Evolutionary conservation across 257 asterid genomes (phyloP).

Genomic region (Fraxinus quadrangulata): DNA sequence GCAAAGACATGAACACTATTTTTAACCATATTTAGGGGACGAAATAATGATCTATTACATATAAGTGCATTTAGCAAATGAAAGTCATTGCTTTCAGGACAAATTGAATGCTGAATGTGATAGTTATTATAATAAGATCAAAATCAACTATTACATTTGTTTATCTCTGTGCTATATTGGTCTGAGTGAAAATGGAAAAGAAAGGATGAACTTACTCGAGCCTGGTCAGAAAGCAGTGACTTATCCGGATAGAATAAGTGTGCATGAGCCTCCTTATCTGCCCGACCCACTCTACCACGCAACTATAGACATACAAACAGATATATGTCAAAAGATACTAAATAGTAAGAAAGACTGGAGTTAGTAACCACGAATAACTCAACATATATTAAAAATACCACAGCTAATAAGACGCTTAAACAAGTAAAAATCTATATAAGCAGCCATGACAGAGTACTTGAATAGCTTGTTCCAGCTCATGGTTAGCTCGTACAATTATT

Average conservation of each 20-base stretch:
- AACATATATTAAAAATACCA: constrained; percentile 12
- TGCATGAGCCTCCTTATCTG: constrained; percentile 98
- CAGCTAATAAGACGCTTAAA: not conserved
- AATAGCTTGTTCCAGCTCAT: constrained; percentile 6
- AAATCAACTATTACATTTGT: not conserved
- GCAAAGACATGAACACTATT: constrained; percentile 35
- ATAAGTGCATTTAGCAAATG: constrained; percentile 17
- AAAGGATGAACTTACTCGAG: constrained; percentile 67
- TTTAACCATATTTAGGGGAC: constrained; percentile 6
- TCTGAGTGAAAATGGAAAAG: constrained; percentile 20
- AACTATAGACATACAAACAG: constrained; percentile 49
- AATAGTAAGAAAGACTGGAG: constrained; percentile 1
- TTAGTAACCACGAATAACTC: constrained; percentile 16
- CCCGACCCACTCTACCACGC: constrained; percentile 99
- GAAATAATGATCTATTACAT: constrained; percentile 18
- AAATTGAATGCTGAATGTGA: not conserved
- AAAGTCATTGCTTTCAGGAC: not conserved
- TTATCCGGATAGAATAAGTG: constrained; percentile 86
- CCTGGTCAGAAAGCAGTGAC: constrained; percentile 84
- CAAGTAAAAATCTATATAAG: not conserved
- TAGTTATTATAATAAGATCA: not conserved
- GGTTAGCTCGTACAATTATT: constrained; percentile 7
- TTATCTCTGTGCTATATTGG: constrained; percentile 15
- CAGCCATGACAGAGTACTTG: not conserved
- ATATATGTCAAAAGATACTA: constrained; percentile 19